A percentile compares a stretch with the other conserved stretches of the same genome.
Evolutionary conservation across 1,284 basidiomycete species (phyloP).

Genomic region (Amylostereum areolatum): DNA sequence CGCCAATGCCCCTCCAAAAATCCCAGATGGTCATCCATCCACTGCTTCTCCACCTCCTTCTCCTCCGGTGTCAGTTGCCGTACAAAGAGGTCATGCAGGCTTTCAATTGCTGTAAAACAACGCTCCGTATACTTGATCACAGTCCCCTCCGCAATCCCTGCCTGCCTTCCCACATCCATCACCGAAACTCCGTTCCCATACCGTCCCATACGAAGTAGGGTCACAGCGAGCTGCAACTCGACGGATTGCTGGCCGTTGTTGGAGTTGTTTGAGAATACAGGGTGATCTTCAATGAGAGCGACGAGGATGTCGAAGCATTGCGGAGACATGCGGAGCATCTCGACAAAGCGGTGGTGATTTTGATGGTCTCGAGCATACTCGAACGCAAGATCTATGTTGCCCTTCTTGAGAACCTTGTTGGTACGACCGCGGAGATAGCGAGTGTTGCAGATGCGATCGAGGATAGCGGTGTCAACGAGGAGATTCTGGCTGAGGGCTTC

Average conservation of each 20-base stretch:
- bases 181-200: slow-evolving; percentile 30
- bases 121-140: slow-evolving; percentile 25
- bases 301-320: slow-evolving; percentile 24
- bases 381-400: slow-evolving; percentile 23
- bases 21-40: slow-evolving; percentile 25
- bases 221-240: slow-evolving; percentile 29
- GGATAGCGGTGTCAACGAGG: no score
- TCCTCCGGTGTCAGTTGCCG: slow-evolving; percentile 22
- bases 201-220: slow-evolving; percentile 26
- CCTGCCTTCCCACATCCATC: slow-evolving; percentile 23
- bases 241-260: slow-evolving; percentile 26
- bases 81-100: slow-evolving; percentile 26
- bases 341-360: slow-evolving; percentile 28
- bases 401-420: slow-evolving; percentile 15
- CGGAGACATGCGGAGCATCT: slow-evolving; percentile 28
- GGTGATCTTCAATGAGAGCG: slow-evolving; percentile 23
- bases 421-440: background rate
- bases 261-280: slow-evolving; percentile 24
- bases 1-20: slow-evolving; percentile 23
- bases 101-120: slow-evolving; percentile 25
- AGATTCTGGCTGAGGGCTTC: no score
- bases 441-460: background rate
- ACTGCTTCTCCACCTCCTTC: slow-evolving; percentile 30
- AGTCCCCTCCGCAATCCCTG: slow-evolving; percentile 25
- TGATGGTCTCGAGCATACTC: slow-evolving; percentile 30